These are phyloP conservation scores for Microdochium trichocladiopsis DNA, from an alignment of 2,329 filamentous ascomycete species.

Conservation along the genomic window DNA sequence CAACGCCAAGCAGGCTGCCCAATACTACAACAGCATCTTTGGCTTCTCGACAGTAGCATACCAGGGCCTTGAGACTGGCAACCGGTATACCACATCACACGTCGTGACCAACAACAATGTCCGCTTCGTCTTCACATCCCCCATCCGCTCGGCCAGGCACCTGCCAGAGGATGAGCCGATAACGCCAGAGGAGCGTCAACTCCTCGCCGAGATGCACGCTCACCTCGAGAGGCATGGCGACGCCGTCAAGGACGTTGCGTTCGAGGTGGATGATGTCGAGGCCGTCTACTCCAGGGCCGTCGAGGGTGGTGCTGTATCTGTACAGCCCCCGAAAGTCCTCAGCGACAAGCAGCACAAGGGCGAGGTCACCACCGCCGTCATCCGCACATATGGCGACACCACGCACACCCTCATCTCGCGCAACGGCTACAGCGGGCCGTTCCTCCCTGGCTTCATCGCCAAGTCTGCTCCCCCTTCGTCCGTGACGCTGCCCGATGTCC, in stretches of 20 bases:
- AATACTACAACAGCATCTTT: constrained; percentile 82
- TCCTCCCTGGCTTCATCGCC: constrained; percentile 75
- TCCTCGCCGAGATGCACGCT: constrained; percentile 68
- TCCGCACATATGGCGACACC: constrained; percentile 90
- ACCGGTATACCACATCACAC: constrained; percentile 72
- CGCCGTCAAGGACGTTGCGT: constrained; percentile 90
- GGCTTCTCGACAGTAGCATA: constrained; percentile 81
- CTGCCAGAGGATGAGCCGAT: constrained; percentile 54
- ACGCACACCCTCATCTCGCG: constrained; percentile 87
- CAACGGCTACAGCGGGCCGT: constrained; percentile 61
- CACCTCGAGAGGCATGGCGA: constrained; percentile 87
- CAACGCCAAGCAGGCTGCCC: constrained; percentile 91
- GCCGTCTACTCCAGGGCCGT: constrained; percentile 73
- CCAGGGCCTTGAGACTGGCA: constrained; percentile 81
- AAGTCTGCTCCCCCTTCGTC: constrained; percentile 32
- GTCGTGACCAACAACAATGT: constrained; percentile 72
- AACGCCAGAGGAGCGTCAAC: constrained; percentile 51
- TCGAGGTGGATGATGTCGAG: constrained; percentile 85
- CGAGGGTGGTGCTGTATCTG: constrained; percentile 50
- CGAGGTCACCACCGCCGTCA: constrained; percentile 66
- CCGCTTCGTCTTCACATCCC: constrained; percentile 78
- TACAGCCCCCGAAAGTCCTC: constrained; percentile 50
- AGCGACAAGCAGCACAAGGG: constrained; percentile 53
- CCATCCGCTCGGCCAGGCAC: constrained; percentile 55
- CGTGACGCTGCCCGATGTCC: constrained; percentile 51